phyloP scores from a whole-genome alignment of 23 red algal genomes.

The Chondrus crispus region DNA sequence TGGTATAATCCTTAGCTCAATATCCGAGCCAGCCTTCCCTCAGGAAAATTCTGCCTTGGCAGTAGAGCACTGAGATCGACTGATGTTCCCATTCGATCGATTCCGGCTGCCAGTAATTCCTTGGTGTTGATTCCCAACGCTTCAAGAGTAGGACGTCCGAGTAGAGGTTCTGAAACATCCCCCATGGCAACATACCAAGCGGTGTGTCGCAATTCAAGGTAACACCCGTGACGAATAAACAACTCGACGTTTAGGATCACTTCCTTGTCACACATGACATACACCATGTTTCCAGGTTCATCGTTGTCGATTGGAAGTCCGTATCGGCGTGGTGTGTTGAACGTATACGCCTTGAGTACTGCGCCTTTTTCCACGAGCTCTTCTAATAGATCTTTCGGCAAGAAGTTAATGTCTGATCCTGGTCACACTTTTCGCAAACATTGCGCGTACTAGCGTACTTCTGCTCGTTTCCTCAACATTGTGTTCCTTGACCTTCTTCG shows the following conservation, averaged over 20 bases:
- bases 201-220: not conserved
- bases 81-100: not conserved
- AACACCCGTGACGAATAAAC: not conserved
- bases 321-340: no score
- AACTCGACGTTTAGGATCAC: not conserved
- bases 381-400: not conserved
- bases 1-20: not conserved
- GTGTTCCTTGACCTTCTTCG: no score
- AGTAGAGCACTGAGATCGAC: not conserved
- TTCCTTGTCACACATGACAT: not conserved
- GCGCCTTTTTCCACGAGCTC: not conserved
- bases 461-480: no score
- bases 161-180: not conserved
- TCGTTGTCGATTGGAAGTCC: no score
- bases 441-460: not conserved
- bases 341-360: no score
- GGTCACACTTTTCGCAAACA: not conserved
- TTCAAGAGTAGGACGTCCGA: conserved; percentile 12
- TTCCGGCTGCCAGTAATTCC: not conserved
- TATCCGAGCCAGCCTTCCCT: not conserved
- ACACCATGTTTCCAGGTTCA: no score
- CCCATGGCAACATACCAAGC: not conserved
- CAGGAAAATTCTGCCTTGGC: no score
- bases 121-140: not conserved
- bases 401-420: not conserved